Evolutionary conservation across 176 grass and related monocot genomes (phyloP), one percentile per base, ranked within the genome.

Genomic region (Oryza rufipogon): DNA sequence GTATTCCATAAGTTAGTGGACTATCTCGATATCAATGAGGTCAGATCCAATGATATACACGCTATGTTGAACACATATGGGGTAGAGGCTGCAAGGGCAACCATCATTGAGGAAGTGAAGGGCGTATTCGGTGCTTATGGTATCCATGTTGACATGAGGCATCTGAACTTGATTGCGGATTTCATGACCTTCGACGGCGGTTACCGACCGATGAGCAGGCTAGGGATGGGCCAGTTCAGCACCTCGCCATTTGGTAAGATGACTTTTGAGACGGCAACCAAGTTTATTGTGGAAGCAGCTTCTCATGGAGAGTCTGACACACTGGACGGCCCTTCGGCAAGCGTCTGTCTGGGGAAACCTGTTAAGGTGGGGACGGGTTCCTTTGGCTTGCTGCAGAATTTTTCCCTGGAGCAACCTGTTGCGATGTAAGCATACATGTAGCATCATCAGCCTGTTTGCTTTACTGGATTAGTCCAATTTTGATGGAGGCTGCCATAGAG

Each of bases 201-300:
- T 2, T 98, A 92, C 82, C 85, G 93, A 20, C 87, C 96, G 0
- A 87, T 95, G 93, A 98, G 74, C 81, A 80, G 91, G 65, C 7
- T 89, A 0, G 91, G 96, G 56, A 93, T 92, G 60, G 87, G 86
- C 11, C 85, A 87, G 65, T 92, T 83, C 73, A 90, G 70, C 77
- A 98, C 96, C 9, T 95, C 91, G 4, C 96, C 96, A 9, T 95
- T 98, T 78, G 86, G 91, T 46, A 98, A 95, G 86, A 95, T 98
- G 93, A 98, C 93, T 0, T 98, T 95, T 0, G 93, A 98, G 80
- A 93, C 87, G 0, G 93, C 96, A 10, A 90, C 91, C 2, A 98
- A 88, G 75, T 98, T 95, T 74, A 92, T 98, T 71, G 75, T 92
- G 26, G 91, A 83, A 38, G 94, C 96, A 0, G 93, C 96, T 11